Percentiles rank a stretch among this genome's conserved stretches.
Conservation (phyloP, 2,329 filamentous ascomycete species). For the Fusarium nisikadoi region DNA sequence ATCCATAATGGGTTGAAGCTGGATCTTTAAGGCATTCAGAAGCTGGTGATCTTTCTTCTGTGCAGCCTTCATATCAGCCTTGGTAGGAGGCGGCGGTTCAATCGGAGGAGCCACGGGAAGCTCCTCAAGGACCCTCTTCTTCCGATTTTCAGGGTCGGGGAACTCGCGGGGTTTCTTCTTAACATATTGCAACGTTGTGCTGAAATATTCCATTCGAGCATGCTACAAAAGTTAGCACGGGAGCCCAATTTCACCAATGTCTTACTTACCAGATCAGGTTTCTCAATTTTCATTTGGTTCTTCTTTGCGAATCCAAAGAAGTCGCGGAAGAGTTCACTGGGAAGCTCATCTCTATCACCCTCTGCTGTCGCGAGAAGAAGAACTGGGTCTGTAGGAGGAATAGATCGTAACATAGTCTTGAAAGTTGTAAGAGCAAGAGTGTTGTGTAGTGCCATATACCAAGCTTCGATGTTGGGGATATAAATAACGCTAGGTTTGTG, state of each 20-base stretch:
- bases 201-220: constrained; percentile 83
- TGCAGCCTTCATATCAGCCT: constrained; percentile 82
- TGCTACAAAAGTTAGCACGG: constrained; percentile 49
- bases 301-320: constrained; percentile 87
- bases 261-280: constrained; percentile 70
- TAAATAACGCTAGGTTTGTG: constrained; percentile 97
- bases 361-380: constrained; percentile 89
- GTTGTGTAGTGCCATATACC: constrained; percentile 74
- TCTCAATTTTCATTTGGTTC: constrained; percentile 76
- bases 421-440: constrained; percentile 84
- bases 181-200: constrained; percentile 77
- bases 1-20: constrained; percentile 95
- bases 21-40: constrained; percentile 87
- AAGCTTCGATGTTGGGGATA: constrained; percentile 88
- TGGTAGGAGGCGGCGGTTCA: constrained; percentile 73
- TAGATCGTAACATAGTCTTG: constrained; percentile 79
- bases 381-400: constrained; percentile 91
- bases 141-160: constrained; percentile 85
- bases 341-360: constrained; percentile 69
- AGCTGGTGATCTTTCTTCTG: constrained; percentile 85
- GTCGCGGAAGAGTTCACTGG: constrained; percentile 73
- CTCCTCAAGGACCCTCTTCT: constrained; percentile 83
- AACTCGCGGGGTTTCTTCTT: constrained; percentile 85
- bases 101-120: constrained; percentile 80
- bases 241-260: not conserved